Evolutionary conservation across 2,329 filamentous ascomycete species (phyloP), one percentile per base, ranked within the genome.

Genomic region (Cladosporium velox): DNA sequence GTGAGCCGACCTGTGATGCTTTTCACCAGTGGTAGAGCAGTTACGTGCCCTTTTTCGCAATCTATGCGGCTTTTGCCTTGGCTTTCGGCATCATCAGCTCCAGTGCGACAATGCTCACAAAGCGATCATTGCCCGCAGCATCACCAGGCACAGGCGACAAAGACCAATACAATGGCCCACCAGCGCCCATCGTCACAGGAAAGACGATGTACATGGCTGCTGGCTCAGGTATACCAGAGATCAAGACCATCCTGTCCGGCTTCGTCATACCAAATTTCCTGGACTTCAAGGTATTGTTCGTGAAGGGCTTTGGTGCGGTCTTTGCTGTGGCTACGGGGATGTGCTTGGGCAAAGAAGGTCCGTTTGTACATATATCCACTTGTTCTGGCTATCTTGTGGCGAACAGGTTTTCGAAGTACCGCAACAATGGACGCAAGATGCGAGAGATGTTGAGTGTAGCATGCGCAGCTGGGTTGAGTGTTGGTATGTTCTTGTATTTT

Each of bases 281-380:
- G 2, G 82, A 83, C 66, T 76, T 86, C 68, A 84, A 83, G 66
- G 84, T 86, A 7, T 76, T 88, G 3, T 59, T 84, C 15, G 81
- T 87, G 65, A 88, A 88, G 77, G 85, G 83, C 1, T 77, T 87
- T n/a, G 86, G 86, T 12, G 82, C 85, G 2, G 77, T 84, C 6
- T 87, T 88, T 69, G 85, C 85, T 0, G 86, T 88, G 1, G 81
- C 84, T 0, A 86, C 85, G 0, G 85, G 85, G 15, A 85, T 88
- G 83, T 87, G 83, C 70, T 74, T 88, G 4, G 86, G 86, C 0
- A 88, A 88, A 76, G 86, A 88, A 79, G 86, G 86, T 0, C 86
- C 85, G 0, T 87, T 88, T 68, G 85, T 88, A 1, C 86, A 88
- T 72, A 87, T 88, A 41, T 85, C 84, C 0, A 86, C 85, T 2